Conservation (phyloP, 208 protist genomes). For the Acanthamoeba royreba region DNA sequence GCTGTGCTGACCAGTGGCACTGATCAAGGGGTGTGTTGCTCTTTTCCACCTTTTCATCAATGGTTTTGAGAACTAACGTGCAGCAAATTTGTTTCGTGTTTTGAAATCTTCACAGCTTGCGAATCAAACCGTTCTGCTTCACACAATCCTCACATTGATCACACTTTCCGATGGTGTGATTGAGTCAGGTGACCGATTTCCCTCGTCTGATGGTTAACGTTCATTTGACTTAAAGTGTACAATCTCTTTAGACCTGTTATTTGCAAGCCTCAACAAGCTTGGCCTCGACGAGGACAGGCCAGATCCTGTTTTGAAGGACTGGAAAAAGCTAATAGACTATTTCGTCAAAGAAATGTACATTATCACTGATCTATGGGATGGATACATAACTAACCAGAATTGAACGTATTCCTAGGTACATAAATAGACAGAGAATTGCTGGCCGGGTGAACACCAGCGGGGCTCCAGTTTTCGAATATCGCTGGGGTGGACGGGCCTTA, state of each 20-base stretch:
- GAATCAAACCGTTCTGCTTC: background rate
- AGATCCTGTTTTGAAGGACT: background rate
- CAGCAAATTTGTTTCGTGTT: background rate
- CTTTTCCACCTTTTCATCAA: background rate
- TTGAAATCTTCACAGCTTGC: background rate
- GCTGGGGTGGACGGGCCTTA: background rate
- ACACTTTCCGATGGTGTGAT: background rate
- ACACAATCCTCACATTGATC: background rate
- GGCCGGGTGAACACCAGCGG: background rate
- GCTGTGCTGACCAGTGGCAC: background rate
- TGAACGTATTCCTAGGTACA: background rate
- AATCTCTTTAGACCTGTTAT: background rate
- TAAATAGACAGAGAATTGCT: background rate
- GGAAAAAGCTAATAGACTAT: slow-evolving; percentile 12
- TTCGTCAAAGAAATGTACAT: slow-evolving; percentile 44
- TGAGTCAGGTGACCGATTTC: background rate
- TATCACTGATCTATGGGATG: background rate
- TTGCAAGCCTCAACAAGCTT: background rate
- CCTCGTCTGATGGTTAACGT: too few species aligned
- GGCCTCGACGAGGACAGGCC: background rate
- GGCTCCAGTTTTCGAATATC: background rate
- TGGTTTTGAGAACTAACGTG: background rate
- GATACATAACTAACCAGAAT: background rate
- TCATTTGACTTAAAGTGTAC: background rate
- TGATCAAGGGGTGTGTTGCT: background rate